Evolutionary conservation across 306 rosid species (phyloP), one percentile per base, ranked within the genome.

Genomic region (Quillaja saponaria): DNA sequence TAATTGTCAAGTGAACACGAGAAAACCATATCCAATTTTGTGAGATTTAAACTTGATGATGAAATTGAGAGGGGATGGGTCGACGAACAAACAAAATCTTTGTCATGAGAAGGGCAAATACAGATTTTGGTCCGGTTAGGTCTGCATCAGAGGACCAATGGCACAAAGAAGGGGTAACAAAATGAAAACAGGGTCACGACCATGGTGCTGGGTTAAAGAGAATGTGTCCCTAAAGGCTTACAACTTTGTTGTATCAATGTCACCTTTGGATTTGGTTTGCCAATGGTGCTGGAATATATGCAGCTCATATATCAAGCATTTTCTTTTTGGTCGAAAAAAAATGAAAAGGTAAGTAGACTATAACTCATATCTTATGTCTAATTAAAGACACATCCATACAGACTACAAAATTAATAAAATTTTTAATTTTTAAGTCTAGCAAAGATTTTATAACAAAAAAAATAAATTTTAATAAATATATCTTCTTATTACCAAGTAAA

Each of bases 151-250:
- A 67, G 74, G 87, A 80, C 82, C 85, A 35, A 67, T 2, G 65
- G 72, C 78, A 75, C 78, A 67, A 63, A 68, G 76, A 55, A 58
- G 61, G 55, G 63, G 81, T 38, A 54, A 63, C 45, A 76, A 63
- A 67, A 66, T 41, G 47, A 70, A 73, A 59, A 65, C 64, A 69
- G 19, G 44, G 57, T 49, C 77, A 51, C 55, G 81, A 82, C 75
- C 80, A 50, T 41, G 60, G 81, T 72, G 74, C 70, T 72, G 80
- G 55, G 15, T 51, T 60, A 44, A 79, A 78, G 63, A 70, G 59
- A 73, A 58, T 61, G 72, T 82, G 82, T 62, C 56, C 82, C 79
- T 58, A 49, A 80, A 75, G 71, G 40, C 69, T 66, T 81, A 58
- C 84, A 83, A 37, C 13, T 46, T 57, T 40, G 41, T 53, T 48